Conservation (phyloP, 2,329 filamentous ascomycete genomes). For the Ascochyta rabiei region DNA sequence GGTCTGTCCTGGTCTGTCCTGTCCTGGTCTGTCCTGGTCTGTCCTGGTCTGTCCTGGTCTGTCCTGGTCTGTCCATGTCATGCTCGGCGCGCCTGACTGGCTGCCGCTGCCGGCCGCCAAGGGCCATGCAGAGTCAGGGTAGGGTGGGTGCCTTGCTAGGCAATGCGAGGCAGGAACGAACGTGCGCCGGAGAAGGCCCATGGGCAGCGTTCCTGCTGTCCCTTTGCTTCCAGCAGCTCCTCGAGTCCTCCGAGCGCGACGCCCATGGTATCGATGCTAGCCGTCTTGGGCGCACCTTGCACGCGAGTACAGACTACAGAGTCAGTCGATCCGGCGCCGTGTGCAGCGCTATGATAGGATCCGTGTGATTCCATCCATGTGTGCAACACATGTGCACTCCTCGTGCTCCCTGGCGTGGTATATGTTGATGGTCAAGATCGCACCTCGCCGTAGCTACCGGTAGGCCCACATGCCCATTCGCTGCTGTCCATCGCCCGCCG, state of each 20-base stretch:
- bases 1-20: too few relatives aligned
- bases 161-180: slow-evolving; percentile 12
- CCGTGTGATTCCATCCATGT: slow-evolving; percentile 16
- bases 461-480: slow-evolving; percentile 9
- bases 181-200: slow-evolving; percentile 4
- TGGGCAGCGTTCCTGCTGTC: not conserved
- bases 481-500: slow-evolving; percentile 8
- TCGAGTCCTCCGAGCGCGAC: slow-evolving; percentile 9
- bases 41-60: too few relatives aligned
- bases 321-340: slow-evolving; percentile 15
- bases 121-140: slow-evolving; percentile 3
- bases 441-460: not conserved
- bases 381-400: slow-evolving; percentile 16
- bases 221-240: not conserved
- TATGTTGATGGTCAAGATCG: slow-evolving; percentile 17
- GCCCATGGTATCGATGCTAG: slow-evolving; percentile 18
- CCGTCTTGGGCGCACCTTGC: slow-evolving; percentile 11
- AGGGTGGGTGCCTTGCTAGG: slow-evolving; percentile 15
- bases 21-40: too few relatives aligned
- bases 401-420: slow-evolving; percentile 9
- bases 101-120: not conserved
- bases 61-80: not conserved
- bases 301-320: slow-evolving; percentile 20
- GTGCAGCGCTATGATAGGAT: slow-evolving; percentile 17
- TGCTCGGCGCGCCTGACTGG: slow-evolving; percentile 9